phyloP scores from a whole-genome alignment of 1,284 basidiomycete genomes.

The Afroboletus lepidellus region DNA sequence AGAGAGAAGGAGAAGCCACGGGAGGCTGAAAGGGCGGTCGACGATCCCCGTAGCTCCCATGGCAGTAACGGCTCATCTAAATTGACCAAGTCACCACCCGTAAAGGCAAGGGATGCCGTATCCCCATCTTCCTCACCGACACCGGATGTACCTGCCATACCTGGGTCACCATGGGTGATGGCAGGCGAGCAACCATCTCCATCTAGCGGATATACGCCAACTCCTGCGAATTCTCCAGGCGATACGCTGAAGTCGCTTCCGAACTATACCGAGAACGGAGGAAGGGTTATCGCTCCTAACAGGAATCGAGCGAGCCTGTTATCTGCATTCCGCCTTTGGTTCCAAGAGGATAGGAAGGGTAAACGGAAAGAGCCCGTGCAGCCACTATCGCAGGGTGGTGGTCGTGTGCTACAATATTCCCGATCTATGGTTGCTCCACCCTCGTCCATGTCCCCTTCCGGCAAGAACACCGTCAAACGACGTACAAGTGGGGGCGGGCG shows the following conservation, averaged over 20 bases:
- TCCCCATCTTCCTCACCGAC: slow-evolving; percentile 39
- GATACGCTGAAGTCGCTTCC: slow-evolving; percentile 55
- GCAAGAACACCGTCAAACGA: slow-evolving; percentile 46
- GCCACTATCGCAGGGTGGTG: slow-evolving; percentile 30
- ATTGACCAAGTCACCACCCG: slow-evolving; percentile 66
- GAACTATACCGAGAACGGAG: slow-evolving; percentile 43
- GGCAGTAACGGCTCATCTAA: slow-evolving; percentile 55
- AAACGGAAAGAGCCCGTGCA: slow-evolving; percentile 57
- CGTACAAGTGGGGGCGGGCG: slow-evolving; percentile 43
- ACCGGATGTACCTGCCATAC: slow-evolving; percentile 46
- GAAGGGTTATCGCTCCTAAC: slow-evolving; percentile 35
- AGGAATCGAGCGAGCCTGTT: slow-evolving; percentile 69
- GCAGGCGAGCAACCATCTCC: slow-evolving; percentile 46
- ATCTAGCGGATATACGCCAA: slow-evolving; percentile 37
- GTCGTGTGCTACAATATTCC: slow-evolving; percentile 24
- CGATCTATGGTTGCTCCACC: slow-evolving; percentile 24
- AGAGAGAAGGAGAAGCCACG: slow-evolving; percentile 39
- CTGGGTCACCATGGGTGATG: slow-evolving; percentile 72
- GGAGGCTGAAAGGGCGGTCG: slow-evolving; percentile 47
- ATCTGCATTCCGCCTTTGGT: slow-evolving; percentile 75
- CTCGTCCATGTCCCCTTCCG: slow-evolving; percentile 24
- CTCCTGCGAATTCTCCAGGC: slow-evolving; percentile 54
- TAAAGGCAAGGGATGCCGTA: slow-evolving; percentile 51
- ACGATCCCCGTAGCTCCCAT: slow-evolving; percentile 63
- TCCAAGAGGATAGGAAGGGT: slow-evolving; percentile 76